These are phyloP conservation scores for Chrysosporium queenslandicum DNA, from an alignment of 2,329 filamentous ascomycete genomes.

Conservation along the genomic window DNA sequence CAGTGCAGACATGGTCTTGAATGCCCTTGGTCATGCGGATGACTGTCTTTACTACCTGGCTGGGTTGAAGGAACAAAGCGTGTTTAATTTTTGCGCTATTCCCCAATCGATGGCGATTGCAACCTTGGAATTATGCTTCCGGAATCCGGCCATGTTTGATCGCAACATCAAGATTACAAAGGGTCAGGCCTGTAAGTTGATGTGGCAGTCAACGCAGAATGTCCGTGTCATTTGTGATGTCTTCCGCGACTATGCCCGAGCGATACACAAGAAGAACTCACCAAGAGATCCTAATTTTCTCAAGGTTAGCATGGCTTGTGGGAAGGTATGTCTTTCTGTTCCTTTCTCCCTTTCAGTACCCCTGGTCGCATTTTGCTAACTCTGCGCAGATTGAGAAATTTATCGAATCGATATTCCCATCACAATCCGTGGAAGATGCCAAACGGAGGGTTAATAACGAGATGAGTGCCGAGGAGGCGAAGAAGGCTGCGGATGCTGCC, in stretches of 20 bases:
- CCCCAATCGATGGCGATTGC: conserved; percentile 97
- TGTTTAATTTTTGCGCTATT: conserved; percentile 98
- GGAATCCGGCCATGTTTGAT: conserved; percentile 76
- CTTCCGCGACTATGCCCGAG: conserved; percentile 66
- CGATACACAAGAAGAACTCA: conserved; percentile 88
- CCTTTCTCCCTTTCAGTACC: neutral
- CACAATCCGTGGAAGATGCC: conserved; percentile 58
- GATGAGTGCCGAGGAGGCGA: conserved; percentile 46
- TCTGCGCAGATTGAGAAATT: conserved; percentile 72
- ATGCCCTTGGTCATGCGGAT: conserved; percentile 74
- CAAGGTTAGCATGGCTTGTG: conserved; percentile 82
- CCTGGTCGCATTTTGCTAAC: conserved; percentile 11
- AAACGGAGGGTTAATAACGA: conserved; percentile 38
- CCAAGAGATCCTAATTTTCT: conserved; percentile 87
- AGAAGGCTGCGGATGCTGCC: conserved; percentile 39
- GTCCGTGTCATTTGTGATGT: conserved; percentile 68
- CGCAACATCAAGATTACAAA: conserved; percentile 94
- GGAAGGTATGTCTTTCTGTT: conserved; percentile 52
- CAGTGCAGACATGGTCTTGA: conserved; percentile 87
- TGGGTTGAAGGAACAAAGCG: conserved; percentile 85
- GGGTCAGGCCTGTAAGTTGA: conserved; percentile 80
- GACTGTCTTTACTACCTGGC: conserved; percentile 98
- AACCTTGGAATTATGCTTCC: conserved; percentile 82
- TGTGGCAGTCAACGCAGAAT: conserved; percentile 90
- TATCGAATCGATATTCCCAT: conserved; percentile 85